phyloP scores from a whole-genome alignment of 176 grass and related monocot genomes.

The Triticum urartu region DNA sequence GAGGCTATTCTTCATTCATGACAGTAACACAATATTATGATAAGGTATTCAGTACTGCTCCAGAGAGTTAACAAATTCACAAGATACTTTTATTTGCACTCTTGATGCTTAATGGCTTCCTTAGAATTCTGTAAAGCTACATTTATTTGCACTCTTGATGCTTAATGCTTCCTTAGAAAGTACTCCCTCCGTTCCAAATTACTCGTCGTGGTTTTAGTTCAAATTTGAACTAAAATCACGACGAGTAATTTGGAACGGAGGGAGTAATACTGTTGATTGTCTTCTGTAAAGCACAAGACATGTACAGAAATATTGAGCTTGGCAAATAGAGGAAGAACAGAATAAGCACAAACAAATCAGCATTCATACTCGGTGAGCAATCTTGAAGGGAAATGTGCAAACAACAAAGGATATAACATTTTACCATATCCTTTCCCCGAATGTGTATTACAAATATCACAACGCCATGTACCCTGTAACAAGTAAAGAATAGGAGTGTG shows the following conservation, averaged over 20 bases:
- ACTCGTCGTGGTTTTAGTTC: too few species aligned
- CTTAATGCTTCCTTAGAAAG: background rate
- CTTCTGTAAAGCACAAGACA: background rate
- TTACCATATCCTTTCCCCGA: constrained; percentile 95
- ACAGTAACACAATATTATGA: background rate
- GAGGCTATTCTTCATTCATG: background rate
- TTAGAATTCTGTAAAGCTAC: background rate
- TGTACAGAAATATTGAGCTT: constrained; percentile 10
- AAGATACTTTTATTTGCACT: background rate
- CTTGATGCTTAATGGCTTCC: background rate
- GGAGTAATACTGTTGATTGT: background rate
- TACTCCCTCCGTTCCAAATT: too few species aligned
- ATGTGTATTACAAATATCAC: constrained; percentile 75
- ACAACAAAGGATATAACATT: background rate
- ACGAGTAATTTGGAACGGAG: too few species aligned
- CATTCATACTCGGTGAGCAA: background rate
- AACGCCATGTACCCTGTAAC: constrained; percentile 87
- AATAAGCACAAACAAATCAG: background rate
- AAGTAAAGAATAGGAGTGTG: constrained; percentile 30
- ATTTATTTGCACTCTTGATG: background rate
- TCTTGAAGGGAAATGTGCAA: constrained; percentile 5
- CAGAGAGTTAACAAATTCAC: constrained; percentile 14
- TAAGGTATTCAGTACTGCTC: background rate
- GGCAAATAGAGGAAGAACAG: background rate
- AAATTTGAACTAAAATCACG: too few species aligned